A percentile compares a stretch with the other conserved stretches of the same genome.
phyloP scores from a whole-genome alignment of 2,329 filamentous ascomycete species.

The Colletotrichum sp. region DNA sequence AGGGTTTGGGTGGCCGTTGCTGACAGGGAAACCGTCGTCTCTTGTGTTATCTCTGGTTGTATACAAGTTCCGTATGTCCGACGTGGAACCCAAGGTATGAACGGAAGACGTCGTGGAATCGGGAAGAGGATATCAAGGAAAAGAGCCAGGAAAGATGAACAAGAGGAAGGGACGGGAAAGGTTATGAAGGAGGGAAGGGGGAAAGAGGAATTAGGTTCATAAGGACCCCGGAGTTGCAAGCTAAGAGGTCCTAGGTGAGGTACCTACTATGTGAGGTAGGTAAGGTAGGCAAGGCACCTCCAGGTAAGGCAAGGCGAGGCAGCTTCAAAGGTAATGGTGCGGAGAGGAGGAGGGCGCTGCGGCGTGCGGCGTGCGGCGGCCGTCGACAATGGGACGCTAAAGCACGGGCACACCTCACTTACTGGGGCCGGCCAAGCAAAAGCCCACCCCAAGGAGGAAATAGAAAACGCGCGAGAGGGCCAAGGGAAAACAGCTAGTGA shows the following conservation, averaged over 20 bases:
- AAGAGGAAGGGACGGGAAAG: neutral
- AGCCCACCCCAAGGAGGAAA: neutral
- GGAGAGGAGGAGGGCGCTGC: neutral
- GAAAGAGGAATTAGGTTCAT: slow-evolving; percentile 17
- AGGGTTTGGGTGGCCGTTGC: neutral
- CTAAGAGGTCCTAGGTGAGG: neutral
- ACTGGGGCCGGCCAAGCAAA: neutral
- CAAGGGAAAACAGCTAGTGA: neutral
- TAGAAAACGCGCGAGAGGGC: neutral
- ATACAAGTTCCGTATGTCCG: neutral
- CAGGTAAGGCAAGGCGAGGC: neutral
- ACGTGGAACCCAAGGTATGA: neutral
- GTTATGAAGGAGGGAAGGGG: slow-evolving; percentile 9
- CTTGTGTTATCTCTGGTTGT: neutral
- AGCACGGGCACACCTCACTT: slow-evolving; percentile 7
- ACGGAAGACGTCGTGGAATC: neutral
- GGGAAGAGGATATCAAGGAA: neutral
- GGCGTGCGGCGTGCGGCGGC: slow-evolving; percentile 2
- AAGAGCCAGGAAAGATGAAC: neutral
- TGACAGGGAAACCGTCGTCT: neutral
- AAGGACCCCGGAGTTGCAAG: slow-evolving; percentile 17
- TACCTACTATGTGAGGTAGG: neutral
- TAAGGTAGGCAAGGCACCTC: neutral
- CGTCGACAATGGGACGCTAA: neutral
- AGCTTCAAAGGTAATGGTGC: neutral